Evolutionary conservation across 208 protist species (phyloP).

Genomic region (Leishmania guyanensis): DNA sequence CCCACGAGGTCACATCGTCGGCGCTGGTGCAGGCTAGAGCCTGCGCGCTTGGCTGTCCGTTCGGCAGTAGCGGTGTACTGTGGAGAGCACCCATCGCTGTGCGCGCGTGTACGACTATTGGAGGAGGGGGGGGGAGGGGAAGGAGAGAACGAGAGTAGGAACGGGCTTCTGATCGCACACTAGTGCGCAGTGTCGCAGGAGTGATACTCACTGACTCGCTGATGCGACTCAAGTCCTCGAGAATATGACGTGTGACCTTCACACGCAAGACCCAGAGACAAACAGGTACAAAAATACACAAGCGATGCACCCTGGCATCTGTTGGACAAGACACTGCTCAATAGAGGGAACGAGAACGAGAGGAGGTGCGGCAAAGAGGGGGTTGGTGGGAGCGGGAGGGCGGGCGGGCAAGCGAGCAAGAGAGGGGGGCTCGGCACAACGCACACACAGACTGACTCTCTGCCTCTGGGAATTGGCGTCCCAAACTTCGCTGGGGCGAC

Average conservation of each 20-base stretch:
- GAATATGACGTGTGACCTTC: background rate
- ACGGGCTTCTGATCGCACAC: background rate
- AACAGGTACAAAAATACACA: background rate
- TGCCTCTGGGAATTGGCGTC: background rate
- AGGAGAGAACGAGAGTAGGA: background rate
- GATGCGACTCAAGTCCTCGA: background rate
- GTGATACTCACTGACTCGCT: background rate
- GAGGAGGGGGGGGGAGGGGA: background rate
- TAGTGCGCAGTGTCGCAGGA: background rate
- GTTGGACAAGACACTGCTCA: background rate
- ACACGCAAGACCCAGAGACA: background rate
- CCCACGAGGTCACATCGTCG: conserved; percentile 56
- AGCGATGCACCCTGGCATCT: background rate
- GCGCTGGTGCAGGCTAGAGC: conserved; percentile 24
- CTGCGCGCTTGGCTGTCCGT: conserved; percentile 37
- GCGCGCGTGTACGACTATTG: background rate
- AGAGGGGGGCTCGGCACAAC: background rate
- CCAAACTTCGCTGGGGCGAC: background rate
- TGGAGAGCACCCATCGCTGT: conserved; percentile 27
- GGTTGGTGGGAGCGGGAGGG: background rate
- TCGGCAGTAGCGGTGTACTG: conserved; percentile 22
- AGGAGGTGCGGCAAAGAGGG: background rate
- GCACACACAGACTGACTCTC: background rate
- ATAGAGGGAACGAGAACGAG: background rate
- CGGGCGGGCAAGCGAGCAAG: background rate